Evolutionary conservation across 176 grass and related monocot species (phyloP), one percentile per base, ranked within the genome.

Genomic region (Musa beccarii): DNA sequence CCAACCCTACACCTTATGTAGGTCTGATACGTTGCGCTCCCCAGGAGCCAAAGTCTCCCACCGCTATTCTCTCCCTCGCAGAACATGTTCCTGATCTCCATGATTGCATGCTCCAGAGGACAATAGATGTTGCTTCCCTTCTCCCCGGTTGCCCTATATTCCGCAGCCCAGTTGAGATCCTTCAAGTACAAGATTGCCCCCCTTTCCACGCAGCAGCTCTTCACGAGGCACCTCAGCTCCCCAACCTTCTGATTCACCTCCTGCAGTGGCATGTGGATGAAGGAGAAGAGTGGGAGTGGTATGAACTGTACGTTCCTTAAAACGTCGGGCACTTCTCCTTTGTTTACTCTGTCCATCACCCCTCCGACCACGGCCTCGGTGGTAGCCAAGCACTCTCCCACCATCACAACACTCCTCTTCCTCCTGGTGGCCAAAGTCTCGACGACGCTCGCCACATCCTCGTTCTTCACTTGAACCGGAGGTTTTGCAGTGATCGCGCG

Each of bases 311-410:
- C 19, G 83, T 76, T 97, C 79, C 75, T 91, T 23, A 97, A 76
- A 52, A 78, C 63, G 28, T 91, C 85, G 56, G 63, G 78, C 1
- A 92, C 86, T 76, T 97, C 84, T 0, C 52, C 88, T 50, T 87
- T 97, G 74, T 84, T 84, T 15, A 93, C 86, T 66, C 75, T 80
- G 73, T 97, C 84, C 94, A 97, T 93, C 54, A 97, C 90, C 51
- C 79, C 82, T 64, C 79, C 88, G 65, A 97, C 79, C 49, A 90
- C 81, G 2, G 19, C 69, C 52, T 95, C 82, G 13, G 79, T 79
- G 7, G 81, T 14, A 13, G 83, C 53, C 3, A 75, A 73, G 51
- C 82, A 68, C 81, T 87, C 88, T 11, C 85, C 86, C n/a, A 93
- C 88, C 21, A 93, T 73, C 10, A 97, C 87, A 61, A 97, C 54